Conservation (phyloP, 768 basidiomycete species). For the Mycena alexandri region DNA sequence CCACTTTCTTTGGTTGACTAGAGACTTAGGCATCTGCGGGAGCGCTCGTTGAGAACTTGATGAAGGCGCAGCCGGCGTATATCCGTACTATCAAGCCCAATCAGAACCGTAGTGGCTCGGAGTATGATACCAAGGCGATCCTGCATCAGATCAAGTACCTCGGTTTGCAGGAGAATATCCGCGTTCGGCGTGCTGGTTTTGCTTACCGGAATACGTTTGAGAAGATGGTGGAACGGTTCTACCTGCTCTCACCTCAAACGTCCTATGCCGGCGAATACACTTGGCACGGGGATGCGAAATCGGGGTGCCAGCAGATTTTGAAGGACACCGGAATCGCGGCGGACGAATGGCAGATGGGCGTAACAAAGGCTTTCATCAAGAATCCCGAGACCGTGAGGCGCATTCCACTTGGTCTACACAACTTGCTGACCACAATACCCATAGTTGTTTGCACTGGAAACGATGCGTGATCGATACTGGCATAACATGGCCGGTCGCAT, state of each 20-base stretch:
- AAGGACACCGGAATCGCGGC: conserved; percentile 95
- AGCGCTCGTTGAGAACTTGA: conserved; percentile 96
- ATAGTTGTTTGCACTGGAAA: conserved; percentile 96
- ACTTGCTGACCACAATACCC: conserved; percentile 6
- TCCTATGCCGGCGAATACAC: conserved; percentile 99
- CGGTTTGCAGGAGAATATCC: conserved; percentile 97
- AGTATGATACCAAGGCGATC: conserved; percentile 95
- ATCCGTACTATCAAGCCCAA: conserved; percentile 99
- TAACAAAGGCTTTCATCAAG: conserved; percentile 99
- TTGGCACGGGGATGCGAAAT: conserved; percentile 91
- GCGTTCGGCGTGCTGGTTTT: conserved; percentile 96
- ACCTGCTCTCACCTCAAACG: conserved; percentile 92
- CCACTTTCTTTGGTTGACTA: conserved; percentile 7
- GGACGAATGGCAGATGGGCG: conserved; percentile 99
- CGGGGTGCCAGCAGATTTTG: conserved; percentile 93
- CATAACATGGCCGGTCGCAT: conserved; percentile 99
- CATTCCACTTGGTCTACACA: background rate
- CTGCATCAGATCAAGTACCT: conserved; percentile 99
- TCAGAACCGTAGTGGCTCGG: conserved; percentile 91
- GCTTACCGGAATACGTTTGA: conserved; percentile 98
- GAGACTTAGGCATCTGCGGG: conserved; percentile 83
- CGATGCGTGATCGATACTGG: conserved; percentile 99
- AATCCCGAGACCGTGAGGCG: conserved; percentile 92
- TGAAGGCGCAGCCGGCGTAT: conserved; percentile 97
- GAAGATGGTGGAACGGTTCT: conserved; percentile 99